Percentiles rank a stretch among this genome's conserved stretches.
These are phyloP conservation scores for Sclerotinia sclerotiorum DNA, from an alignment of 2,329 filamentous ascomycete genomes.

Conservation along the genomic window DNA sequence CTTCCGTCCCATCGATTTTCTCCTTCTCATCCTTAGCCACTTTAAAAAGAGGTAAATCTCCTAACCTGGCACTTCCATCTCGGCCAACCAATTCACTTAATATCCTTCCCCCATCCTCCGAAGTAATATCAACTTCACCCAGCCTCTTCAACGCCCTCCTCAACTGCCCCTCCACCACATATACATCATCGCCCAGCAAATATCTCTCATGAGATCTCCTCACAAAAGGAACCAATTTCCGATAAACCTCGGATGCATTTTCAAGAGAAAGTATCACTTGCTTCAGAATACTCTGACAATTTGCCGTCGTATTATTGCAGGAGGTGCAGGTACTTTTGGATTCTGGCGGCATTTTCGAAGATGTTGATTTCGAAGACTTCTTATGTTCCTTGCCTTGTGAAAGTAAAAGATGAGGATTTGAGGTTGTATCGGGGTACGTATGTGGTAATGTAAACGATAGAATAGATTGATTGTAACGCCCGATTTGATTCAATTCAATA, in stretches of 20 bases:
- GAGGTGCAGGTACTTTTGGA: background rate
- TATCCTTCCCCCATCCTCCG: background rate
- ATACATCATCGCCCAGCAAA: slow-evolving; percentile 5
- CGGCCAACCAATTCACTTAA: background rate
- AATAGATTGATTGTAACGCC: background rate
- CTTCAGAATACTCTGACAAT: background rate
- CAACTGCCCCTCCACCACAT: background rate
- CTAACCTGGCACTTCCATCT: background rate
- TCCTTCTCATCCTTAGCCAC: background rate
- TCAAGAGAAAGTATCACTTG: slow-evolving; percentile 10
- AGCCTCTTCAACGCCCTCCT: slow-evolving; percentile 1
- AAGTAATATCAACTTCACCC: background rate
- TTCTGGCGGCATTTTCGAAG: slow-evolving; percentile 12
- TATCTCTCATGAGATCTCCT: slow-evolving; percentile 5
- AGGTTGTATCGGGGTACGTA: background rate
- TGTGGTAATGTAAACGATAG: background rate
- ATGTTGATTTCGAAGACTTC: background rate
- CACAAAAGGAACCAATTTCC: slow-evolving; percentile 11
- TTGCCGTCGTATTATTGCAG: background rate
- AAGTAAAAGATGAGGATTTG: background rate
- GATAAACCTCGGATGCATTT: slow-evolving; percentile 2
- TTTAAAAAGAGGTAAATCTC: background rate
- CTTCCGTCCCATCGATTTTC: background rate
- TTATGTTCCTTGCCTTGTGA: background rate
- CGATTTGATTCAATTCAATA: background rate